Conservation (phyloP, 2,329 filamentous ascomycete genomes). For the Ceratocystis harringtonii region DNA sequence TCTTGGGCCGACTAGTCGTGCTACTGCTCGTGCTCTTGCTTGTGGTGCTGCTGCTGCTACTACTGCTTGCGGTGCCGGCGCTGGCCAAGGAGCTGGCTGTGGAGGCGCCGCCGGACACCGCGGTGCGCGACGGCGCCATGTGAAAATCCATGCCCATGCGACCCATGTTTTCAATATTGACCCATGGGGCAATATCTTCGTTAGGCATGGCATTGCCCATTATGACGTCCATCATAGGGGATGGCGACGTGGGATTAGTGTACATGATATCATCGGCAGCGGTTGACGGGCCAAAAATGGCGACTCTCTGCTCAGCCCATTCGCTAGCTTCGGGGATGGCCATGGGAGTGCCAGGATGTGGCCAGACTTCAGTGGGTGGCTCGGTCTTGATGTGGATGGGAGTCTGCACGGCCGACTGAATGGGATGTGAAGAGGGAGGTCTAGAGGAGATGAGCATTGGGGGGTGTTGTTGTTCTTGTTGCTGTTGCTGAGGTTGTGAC, state of each 20-base stretch:
- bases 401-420: constrained; percentile 8
- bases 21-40: neutral
- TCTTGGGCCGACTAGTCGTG: constrained; percentile 13
- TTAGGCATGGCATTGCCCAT: constrained; percentile 10
- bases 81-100: neutral
- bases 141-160: constrained; percentile 12
- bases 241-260: constrained; percentile 1
- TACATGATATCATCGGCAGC: constrained; percentile 13
- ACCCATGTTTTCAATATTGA: constrained; percentile 1
- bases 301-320: constrained; percentile 25
- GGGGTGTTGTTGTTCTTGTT: constrained; percentile 11
- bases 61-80: neutral
- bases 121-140: constrained; percentile 10
- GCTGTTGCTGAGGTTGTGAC: constrained; percentile 3
- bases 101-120: neutral
- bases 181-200: constrained; percentile 13
- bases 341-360: constrained; percentile 30
- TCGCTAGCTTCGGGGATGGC: constrained; percentile 27
- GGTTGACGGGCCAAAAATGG: constrained; percentile 17
- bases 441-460: constrained; percentile 11
- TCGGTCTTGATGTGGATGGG: constrained; percentile 10
- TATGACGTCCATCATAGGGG: constrained; percentile 12
- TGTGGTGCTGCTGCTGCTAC: neutral
- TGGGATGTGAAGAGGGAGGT: constrained; percentile 14
- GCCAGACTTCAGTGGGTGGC: constrained; percentile 20